phyloP scores from a whole-genome alignment of 345 rosid genomes.

The Moricandia arvensis region DNA sequence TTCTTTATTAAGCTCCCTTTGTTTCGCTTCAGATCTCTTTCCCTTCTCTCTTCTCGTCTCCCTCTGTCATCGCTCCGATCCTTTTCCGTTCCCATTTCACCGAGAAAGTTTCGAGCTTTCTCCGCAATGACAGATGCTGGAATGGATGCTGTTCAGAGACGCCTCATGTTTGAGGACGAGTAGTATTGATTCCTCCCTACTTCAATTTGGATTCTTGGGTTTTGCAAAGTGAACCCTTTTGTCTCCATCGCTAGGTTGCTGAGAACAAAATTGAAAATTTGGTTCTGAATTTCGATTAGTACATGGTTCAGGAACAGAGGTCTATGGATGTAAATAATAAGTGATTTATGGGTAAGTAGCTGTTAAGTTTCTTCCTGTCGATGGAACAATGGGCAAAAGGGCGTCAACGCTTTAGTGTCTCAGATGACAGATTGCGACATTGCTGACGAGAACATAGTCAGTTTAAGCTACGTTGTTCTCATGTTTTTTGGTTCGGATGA shows the following conservation, averaged over 20 bases:
- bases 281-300: not conserved
- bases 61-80: conserved; percentile 3
- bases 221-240: conserved; percentile 2
- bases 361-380: not conserved
- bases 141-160: conserved; percentile 98
- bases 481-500: not conserved
- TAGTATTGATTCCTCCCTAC: conserved; percentile 15
- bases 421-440: not conserved
- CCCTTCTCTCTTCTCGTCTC: conserved; percentile 16
- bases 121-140: conserved; percentile 53
- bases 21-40: conserved; percentile 37
- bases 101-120: conserved; percentile 31
- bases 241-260: not conserved
- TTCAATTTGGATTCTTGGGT: not conserved
- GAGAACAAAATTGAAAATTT: not conserved
- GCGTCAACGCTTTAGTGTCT: not conserved
- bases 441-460: not conserved
- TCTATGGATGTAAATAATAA: not conserved
- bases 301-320: not conserved
- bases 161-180: conserved; percentile 99
- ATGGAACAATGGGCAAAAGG: not conserved
- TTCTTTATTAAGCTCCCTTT: conserved; percentile 17
- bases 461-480: not conserved
- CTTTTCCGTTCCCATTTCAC: conserved; percentile 13
- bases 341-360: not conserved